These are phyloP conservation scores for Fusarium pilosicola DNA, from an alignment of 2,329 filamentous ascomycete genomes.

Conservation along the genomic window DNA sequence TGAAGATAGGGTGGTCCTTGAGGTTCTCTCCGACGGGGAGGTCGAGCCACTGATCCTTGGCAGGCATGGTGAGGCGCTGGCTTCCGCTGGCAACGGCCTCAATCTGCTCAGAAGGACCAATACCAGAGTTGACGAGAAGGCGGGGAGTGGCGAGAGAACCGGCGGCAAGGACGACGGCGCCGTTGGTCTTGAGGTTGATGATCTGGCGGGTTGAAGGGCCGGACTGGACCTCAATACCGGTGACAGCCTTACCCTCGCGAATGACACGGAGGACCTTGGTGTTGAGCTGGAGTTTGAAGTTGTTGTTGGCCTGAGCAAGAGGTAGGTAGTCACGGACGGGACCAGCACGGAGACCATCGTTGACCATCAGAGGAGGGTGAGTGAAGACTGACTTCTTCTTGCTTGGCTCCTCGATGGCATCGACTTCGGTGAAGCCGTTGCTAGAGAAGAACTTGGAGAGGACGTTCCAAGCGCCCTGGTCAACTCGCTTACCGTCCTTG, in stretches of 20 bases:
- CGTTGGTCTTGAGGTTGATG: constrained; percentile 40
- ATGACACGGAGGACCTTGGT: constrained; percentile 75
- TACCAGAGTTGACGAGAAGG: constrained; percentile 69
- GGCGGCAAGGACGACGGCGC: constrained; percentile 69
- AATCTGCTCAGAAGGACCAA: constrained; percentile 71
- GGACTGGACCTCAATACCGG: constrained; percentile 74
- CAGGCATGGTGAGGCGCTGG: constrained; percentile 63
- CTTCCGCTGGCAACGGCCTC: constrained; percentile 59
- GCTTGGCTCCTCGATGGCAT: constrained; percentile 67
- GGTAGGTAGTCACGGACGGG: constrained; percentile 78
- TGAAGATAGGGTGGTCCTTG: constrained; percentile 63
- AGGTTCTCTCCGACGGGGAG: constrained; percentile 69
- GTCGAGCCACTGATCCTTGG: constrained; percentile 63
- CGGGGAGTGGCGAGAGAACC: constrained; percentile 77
- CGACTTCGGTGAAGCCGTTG: constrained; percentile 71
- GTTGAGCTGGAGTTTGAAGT: constrained; percentile 75
- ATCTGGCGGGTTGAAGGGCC: constrained; percentile 57
- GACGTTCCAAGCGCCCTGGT: constrained; percentile 73
- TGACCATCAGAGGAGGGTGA: constrained; percentile 66
- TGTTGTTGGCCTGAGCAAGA: constrained; percentile 64
- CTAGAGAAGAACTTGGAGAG: constrained; percentile 67
- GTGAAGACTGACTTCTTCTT: constrained; percentile 73
- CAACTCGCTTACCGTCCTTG: constrained; percentile 72
- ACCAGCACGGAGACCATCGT: constrained; percentile 72
- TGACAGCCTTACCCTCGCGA: constrained; percentile 68